A percentile compares a stretch with the other conserved stretches of the same genome.
phyloP scores from a whole-genome alignment of 2,329 filamentous ascomycete genomes.

The Ascocoryne sarcoides region DNA sequence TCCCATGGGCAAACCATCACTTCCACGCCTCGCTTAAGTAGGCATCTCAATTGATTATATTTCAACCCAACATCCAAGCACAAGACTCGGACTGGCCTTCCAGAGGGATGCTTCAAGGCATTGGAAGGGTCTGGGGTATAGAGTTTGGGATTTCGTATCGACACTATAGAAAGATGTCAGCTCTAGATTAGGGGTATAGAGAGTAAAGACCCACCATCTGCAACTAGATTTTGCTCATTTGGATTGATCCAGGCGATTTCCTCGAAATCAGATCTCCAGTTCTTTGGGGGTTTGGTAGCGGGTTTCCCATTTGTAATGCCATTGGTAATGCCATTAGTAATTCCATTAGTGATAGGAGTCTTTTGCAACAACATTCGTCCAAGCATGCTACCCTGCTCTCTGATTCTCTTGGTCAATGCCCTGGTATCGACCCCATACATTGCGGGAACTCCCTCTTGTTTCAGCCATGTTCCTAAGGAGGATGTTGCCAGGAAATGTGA shows the following conservation, averaged over 20 bases:
- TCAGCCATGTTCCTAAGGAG: constrained; percentile 88
- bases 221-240: constrained; percentile 86
- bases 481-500: constrained; percentile 89
- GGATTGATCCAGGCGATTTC: constrained; percentile 82
- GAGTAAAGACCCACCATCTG: constrained; percentile 64
- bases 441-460: constrained; percentile 88
- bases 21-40: constrained; percentile 84
- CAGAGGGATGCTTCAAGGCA: constrained; percentile 78
- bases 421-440: constrained; percentile 94
- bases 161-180: constrained; percentile 56
- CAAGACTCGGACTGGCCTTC: constrained; percentile 76
- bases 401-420: constrained; percentile 86
- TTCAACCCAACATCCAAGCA: constrained; percentile 97
- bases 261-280: constrained; percentile 57
- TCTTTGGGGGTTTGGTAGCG: constrained; percentile 32
- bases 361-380: constrained; percentile 78
- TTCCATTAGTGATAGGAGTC: constrained; percentile 36
- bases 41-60: constrained; percentile 93
- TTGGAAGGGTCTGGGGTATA: constrained; percentile 67
- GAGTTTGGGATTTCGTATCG: constrained; percentile 75
- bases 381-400: constrained; percentile 92
- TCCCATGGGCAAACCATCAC: constrained; percentile 95
- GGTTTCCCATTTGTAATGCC: constrained; percentile 4
- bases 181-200: constrained; percentile 21
- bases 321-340: constrained; percentile 30